Percentiles rank a stretch among this genome's conserved stretches.
Evolutionary conservation across 2,329 filamentous ascomycete species (phyloP).

Genomic region (Herpotrichia juniperi): DNA sequence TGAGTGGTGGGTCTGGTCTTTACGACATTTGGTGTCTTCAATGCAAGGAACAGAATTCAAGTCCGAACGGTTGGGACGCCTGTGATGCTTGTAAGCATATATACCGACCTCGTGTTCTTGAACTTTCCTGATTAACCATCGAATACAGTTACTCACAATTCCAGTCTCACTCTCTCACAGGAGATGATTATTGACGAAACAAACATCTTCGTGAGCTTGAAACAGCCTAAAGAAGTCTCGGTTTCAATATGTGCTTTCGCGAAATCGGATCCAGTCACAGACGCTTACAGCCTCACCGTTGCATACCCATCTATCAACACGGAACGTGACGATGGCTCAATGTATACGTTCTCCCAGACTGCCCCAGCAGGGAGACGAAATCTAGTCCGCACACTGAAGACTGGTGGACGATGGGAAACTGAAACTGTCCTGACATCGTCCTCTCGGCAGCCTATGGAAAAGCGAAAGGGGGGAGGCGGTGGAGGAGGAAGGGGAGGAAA

Average conservation of each 20-base stretch:
- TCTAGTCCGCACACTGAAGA: not conserved
- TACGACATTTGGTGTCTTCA: not conserved
- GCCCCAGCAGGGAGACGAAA: not conserved
- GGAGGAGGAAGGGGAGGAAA: not conserved
- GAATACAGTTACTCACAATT: not conserved
- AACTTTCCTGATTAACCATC: not conserved
- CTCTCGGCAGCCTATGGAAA: not conserved
- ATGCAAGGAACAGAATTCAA: not conserved
- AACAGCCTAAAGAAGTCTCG: not conserved
- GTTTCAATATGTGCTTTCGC: not conserved
- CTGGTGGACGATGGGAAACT: not conserved
- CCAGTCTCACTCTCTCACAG: not conserved
- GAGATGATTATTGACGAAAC: not conserved
- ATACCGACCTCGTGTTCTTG: not conserved
- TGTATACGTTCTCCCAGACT: not conserved
- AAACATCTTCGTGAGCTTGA: not conserved
- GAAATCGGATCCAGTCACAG: not conserved
- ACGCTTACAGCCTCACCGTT: not conserved
- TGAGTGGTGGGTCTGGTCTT: not conserved
- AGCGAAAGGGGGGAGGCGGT: not conserved
- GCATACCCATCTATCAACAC: slow-evolving; percentile 1
- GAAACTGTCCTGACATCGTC: not conserved
- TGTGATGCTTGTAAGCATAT: not conserved
- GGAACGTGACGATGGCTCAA: not conserved
- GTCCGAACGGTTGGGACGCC: not conserved